A percentile compares a stretch with the other conserved stretches of the same genome.
Conservation (phyloP, 2,329 filamentous ascomycete genomes). For the Tricladium varicosporioides region DNA sequence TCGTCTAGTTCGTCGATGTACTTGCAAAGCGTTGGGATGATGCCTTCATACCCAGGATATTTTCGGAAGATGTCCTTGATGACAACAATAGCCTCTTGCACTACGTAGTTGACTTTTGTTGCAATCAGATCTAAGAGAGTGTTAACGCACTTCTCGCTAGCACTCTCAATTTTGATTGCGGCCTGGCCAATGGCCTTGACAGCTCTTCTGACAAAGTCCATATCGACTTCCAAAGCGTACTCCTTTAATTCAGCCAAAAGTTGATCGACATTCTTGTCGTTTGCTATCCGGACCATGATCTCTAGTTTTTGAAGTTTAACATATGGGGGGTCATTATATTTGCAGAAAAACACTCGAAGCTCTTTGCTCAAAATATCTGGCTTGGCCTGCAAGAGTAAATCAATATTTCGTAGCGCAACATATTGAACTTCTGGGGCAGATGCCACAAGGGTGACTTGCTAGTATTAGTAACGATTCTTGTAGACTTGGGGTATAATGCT, state of each 20-base stretch:
- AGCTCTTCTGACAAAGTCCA: conserved; percentile 95
- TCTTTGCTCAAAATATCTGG: conserved; percentile 97
- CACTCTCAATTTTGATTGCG: conserved; percentile 95
- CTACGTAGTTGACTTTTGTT: conserved; percentile 98
- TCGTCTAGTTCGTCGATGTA: conserved; percentile 97
- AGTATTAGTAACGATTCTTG: conserved; percentile 13
- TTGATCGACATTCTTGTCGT: conserved; percentile 94
- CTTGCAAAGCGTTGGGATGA: conserved; percentile 93
- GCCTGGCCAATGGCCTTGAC: conserved; percentile 97
- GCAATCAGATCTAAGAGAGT: conserved; percentile 90
- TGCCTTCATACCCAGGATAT: conserved; percentile 96
- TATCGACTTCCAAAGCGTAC: conserved; percentile 96
- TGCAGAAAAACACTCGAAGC: conserved; percentile 98
- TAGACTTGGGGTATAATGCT: conserved; percentile 26
- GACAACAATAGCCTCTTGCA: conserved; percentile 97
- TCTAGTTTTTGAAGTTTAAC: conserved; percentile 97
- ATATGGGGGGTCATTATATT: conserved; percentile 98
- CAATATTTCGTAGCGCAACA: conserved; percentile 93
- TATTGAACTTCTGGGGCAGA: conserved; percentile 98
- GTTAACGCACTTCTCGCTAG: conserved; percentile 94
- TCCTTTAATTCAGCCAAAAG: conserved; percentile 92
- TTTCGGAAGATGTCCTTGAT: conserved; percentile 98
- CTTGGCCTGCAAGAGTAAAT: conserved; percentile 91
- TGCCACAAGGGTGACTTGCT: conserved; percentile 84
- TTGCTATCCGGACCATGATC: conserved; percentile 99